Percentiles rank a stretch among this genome's conserved stretches.
Conservation (phyloP, 352 stramenopile genomes). For the Globisporangium nagaii region DNA sequence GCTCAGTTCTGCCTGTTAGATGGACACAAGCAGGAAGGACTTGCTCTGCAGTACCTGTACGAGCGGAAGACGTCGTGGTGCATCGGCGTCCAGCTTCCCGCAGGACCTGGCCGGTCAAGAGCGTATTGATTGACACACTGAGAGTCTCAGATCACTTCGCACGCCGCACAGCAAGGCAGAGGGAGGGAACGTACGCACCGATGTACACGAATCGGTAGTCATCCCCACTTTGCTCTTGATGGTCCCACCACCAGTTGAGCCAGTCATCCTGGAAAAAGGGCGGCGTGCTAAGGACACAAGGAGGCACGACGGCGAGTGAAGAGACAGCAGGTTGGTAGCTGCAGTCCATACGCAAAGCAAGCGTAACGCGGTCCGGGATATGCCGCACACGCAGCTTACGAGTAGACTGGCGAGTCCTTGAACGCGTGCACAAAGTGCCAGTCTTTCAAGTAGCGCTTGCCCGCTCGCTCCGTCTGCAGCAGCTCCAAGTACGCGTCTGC, state of each 20-base stretch:
- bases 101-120: slow-evolving; percentile 45
- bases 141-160: not conserved
- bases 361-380: no score
- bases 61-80: slow-evolving; percentile 97
- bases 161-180: not conserved
- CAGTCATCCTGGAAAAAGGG: slow-evolving; percentile 89
- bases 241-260: slow-evolving; percentile 89
- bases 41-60: slow-evolving; percentile 84
- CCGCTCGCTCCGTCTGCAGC: slow-evolving; percentile 31
- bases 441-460: slow-evolving; percentile 81
- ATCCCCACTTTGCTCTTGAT: slow-evolving; percentile 48
- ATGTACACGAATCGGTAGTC: slow-evolving; percentile 98
- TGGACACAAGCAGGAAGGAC: not conserved
- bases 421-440: slow-evolving; percentile 80
- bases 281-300: slow-evolving; percentile 68
- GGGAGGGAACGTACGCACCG: slow-evolving; percentile 29
- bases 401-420: slow-evolving; percentile 39
- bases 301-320: no score
- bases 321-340: no score
- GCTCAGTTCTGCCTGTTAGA: not conserved
- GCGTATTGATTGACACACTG: not conserved
- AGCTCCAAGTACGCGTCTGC: slow-evolving; percentile 62
- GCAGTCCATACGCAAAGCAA: no score
- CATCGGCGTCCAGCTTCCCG: slow-evolving; percentile 85
- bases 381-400: no score